These are phyloP conservation scores for Lineolata rhizophorae DNA, from an alignment of 495 filamentous ascomycete genomes.

Conservation along the genomic window DNA sequence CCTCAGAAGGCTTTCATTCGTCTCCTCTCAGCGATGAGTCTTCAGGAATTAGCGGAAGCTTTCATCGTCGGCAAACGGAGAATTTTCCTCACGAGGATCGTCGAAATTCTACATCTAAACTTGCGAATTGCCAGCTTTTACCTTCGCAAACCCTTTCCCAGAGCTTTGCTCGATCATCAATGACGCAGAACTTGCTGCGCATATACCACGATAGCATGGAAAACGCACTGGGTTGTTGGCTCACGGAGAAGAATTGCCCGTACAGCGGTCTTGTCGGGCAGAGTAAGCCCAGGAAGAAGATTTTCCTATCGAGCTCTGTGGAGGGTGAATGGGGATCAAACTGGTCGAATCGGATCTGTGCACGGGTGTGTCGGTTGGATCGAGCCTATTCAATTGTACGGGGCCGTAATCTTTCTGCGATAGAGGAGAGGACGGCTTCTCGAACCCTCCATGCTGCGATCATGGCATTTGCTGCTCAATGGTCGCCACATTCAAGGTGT, in stretches of 20 bases:
- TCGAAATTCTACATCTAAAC: no score
- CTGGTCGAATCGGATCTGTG: constrained; percentile 25
- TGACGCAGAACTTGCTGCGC: constrained; percentile 18
- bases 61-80: no score
- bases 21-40: no score
- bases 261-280: constrained; percentile 12
- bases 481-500: no score
- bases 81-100: no score
- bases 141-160: no score
- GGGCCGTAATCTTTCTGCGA: constrained; percentile 14
- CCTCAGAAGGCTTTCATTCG: no score
- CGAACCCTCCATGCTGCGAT: constrained; percentile 21
- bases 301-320: not conserved
- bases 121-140: no score
- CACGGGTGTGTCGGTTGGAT: constrained; percentile 23
- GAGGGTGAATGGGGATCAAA: constrained; percentile 18
- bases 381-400: constrained; percentile 13
- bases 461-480: constrained; percentile 27
- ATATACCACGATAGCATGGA: constrained; percentile 29
- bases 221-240: constrained; percentile 25
- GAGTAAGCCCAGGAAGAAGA: no score
- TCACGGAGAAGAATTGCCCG: constrained; percentile 25
- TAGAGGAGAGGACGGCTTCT: constrained; percentile 18
- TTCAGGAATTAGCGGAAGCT: no score
- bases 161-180: no score